Percentiles rank a stretch among this genome's conserved stretches.
Evolutionary conservation across 2,329 filamentous ascomycete genomes (phyloP).

Genomic region (Alternaria triticina): DNA sequence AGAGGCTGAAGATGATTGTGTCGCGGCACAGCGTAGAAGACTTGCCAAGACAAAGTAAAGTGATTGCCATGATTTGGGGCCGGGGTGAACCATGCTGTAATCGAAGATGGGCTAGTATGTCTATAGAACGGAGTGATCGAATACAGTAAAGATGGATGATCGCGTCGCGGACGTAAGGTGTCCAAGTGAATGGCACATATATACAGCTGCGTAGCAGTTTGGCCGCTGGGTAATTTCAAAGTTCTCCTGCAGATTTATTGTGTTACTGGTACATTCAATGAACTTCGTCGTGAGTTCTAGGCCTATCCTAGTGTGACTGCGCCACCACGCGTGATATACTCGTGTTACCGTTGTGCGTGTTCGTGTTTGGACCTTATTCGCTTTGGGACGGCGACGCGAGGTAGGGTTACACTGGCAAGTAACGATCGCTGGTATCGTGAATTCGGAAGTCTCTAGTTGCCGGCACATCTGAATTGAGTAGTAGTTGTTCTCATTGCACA

Average conservation of each 20-base stretch:
- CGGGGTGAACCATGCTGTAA: not conserved
- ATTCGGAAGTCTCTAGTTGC: not conserved
- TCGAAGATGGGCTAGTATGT: too few species aligned
- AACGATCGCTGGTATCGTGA: not conserved
- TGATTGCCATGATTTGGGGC: not conserved
- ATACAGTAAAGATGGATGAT: not conserved
- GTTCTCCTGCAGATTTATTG: not conserved
- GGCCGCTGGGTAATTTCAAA: too few species aligned
- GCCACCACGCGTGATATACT: not conserved
- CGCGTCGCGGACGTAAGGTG: not conserved
- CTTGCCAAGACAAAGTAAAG: not conserved
- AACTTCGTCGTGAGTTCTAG: not conserved
- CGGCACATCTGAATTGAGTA: not conserved
- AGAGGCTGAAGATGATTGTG: not conserved
- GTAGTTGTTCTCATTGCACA: not conserved
- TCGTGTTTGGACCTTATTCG: not conserved
- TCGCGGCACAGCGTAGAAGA: not conserved
- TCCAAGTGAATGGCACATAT: not conserved
- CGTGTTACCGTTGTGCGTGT: not conserved
- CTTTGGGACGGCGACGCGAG: not conserved
- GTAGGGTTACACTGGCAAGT: not conserved
- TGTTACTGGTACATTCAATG: not conserved
- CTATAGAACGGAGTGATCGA: not conserved
- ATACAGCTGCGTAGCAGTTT: not conserved
- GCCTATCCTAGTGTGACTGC: not conserved